A percentile compares a stretch with the other conserved stretches of the same genome.
phyloP scores from a whole-genome alignment of 2,329 filamentous ascomycete genomes.

The Venturia carpophila region DNA sequence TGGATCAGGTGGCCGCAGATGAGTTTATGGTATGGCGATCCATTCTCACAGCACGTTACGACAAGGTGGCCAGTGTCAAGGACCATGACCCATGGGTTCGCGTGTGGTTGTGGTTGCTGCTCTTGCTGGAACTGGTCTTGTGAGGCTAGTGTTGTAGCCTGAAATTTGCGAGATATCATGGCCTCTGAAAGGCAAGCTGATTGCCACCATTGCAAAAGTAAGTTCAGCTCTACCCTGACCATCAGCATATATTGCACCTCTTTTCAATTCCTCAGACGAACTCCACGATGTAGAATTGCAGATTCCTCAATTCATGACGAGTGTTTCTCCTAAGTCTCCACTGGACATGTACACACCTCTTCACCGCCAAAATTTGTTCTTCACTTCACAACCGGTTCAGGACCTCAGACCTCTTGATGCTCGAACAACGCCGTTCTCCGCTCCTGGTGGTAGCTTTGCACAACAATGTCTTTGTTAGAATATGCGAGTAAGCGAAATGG shows the following conservation, averaged over 20 bases:
- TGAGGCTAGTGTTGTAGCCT: not conserved
- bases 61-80: not conserved
- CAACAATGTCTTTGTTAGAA: not conserved
- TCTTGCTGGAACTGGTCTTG: not conserved
- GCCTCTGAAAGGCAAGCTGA: not conserved
- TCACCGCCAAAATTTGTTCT: not conserved
- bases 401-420: not conserved
- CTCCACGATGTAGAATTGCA: not conserved
- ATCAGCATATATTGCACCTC: not conserved
- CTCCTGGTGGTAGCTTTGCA: not conserved
- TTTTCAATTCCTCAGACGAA: not conserved
- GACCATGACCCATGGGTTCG: not conserved
- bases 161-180: not conserved
- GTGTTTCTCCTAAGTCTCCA: not conserved
- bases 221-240: not conserved
- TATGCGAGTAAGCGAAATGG: not conserved
- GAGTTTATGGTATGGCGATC: slow-evolving; percentile 1
- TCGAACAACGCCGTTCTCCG: not conserved
- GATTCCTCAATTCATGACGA: not conserved
- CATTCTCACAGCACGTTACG: not conserved
- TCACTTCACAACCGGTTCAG: not conserved
- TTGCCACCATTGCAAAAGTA: not conserved
- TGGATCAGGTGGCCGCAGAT: not conserved
- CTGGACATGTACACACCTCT: not conserved
- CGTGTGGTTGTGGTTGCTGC: not conserved